Conservation (phyloP, 2,329 filamentous ascomycete genomes). For the Magnaporthiopsis incrustans region DNA sequence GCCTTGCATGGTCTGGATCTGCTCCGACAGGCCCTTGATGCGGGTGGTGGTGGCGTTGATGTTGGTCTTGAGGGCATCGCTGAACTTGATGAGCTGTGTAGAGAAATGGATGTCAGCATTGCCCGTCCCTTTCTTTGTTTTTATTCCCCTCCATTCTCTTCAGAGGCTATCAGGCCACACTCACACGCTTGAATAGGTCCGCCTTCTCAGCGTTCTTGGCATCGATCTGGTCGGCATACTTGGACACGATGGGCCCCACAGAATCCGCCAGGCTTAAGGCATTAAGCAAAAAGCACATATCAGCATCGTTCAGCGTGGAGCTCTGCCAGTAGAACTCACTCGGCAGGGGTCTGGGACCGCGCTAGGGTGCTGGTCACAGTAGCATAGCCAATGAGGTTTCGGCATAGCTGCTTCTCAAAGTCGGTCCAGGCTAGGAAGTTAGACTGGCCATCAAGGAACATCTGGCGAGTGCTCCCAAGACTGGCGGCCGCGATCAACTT, state of each 20-base stretch:
- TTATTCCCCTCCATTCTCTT: too few species aligned
- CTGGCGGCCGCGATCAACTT: neutral
- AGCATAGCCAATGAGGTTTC: neutral
- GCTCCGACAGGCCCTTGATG: neutral
- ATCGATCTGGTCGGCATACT: neutral
- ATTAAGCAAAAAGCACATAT: neutral
- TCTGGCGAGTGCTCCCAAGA: neutral
- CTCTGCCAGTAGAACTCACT: neutral
- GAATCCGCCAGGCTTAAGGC: neutral
- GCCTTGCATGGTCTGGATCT: neutral
- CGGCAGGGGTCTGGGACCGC: neutral
- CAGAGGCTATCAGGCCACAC: neutral
- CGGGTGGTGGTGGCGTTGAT: neutral
- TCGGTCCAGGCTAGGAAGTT: neutral
- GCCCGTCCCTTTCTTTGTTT: too few species aligned
- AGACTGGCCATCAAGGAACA: neutral
- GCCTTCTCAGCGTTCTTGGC: neutral
- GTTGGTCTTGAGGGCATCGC: neutral
- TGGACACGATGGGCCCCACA: neutral
- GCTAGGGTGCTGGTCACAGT: neutral
- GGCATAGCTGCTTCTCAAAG: neutral
- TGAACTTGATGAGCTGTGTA: neutral
- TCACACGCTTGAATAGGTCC: neutral
- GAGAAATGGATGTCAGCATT: neutral
- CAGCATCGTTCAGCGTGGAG: neutral